Percentiles rank a stretch among this genome's conserved stretches.
Evolutionary conservation across 768 basidiomycete species (phyloP).

Genomic region (Amanita pallidorosea): DNA sequence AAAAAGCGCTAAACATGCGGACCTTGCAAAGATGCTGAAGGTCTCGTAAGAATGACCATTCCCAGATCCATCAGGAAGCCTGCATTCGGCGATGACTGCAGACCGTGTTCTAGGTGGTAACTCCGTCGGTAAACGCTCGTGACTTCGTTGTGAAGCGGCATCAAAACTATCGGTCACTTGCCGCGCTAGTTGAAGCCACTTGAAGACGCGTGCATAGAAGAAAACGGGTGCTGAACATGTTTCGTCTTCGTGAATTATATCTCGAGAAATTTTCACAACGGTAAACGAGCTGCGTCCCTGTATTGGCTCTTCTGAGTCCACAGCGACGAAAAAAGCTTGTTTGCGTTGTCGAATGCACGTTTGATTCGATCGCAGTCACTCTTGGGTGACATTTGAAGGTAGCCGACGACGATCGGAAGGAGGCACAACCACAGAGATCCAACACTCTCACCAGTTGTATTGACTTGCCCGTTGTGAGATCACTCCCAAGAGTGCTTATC

Average conservation of each 20-base stretch:
- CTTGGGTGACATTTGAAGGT: too few relatives aligned
- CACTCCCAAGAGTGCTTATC: slow-evolving; percentile 10
- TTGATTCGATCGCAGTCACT: too few relatives aligned
- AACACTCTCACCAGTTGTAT: slow-evolving; percentile 24
- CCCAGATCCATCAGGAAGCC: not conserved
- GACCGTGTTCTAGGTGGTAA: not conserved
- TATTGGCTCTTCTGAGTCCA: too few relatives aligned
- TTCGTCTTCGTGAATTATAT: slow-evolving; percentile 8
- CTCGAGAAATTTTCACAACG: not conserved
- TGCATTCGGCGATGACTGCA: not conserved
- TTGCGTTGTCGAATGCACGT: too few relatives aligned
- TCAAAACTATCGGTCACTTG: slow-evolving; percentile 9
- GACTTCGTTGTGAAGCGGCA: slow-evolving; percentile 1
- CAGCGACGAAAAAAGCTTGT: too few relatives aligned
- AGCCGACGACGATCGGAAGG: too few relatives aligned
- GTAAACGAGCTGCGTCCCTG: slow-evolving; percentile 8
- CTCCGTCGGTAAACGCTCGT: not conserved
- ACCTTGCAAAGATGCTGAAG: slow-evolving; percentile 7
- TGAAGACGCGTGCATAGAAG: slow-evolving; percentile 14
- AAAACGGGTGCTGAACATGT: slow-evolving; percentile 11
- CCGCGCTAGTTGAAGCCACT: slow-evolving; percentile 11
- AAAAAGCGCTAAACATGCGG: slow-evolving; percentile 10
- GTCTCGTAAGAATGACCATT: not conserved
- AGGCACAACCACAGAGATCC: slow-evolving; percentile 18
- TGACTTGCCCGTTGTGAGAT: slow-evolving; percentile 6